Base-by-base conservation (phyloP, 148 eudicot species). In the Talinum fruticosum region DNA sequence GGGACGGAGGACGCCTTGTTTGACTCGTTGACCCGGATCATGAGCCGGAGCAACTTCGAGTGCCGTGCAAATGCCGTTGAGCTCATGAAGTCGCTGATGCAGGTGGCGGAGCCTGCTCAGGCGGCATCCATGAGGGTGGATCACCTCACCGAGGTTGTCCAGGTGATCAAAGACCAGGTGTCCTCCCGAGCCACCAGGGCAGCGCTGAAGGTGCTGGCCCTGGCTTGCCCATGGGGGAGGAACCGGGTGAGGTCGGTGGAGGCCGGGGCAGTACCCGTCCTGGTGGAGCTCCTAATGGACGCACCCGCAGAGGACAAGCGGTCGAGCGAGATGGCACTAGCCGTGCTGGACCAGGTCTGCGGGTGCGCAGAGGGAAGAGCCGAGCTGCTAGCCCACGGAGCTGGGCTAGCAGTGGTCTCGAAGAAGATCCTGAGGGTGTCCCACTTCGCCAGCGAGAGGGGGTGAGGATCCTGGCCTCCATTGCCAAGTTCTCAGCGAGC, bases 401-500 rank as follows among this genome's bases (percentile, higher is more conserved):
- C 90, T 0, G 97, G 94, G 4, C 59, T 92, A 24, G 93, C 97
- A 0, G 81, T 92, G 7, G 91, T 92, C 32, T 92, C 97, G 5
- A 92, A 92, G 78, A 92, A 84, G 80, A 83, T 90, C 29, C 84
- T 92, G 53, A 86, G 97, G 83, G 89, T 92, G 62, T 92, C 97
- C 0, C 81, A 77, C 21, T 66, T 71, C 0, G 93, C 84, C 10
- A 92, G 85, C 3, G 91, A 92, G 49, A 82, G 83, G 37, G 97
- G 88, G 87, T 92, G 24, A 89, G 82, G 79, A 81, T 90, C 8
- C 34, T 92, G 75, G 79, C 36, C 66, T 79, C 89, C 24, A 69
- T 92, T 2, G 71, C 88, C 0, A 90, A 78, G 80, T 88, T 45
- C 28, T 87, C 90, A 1, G 91, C 76, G 0, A 87, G 70, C 12